These are phyloP conservation scores for Collybia sp. DNA, from an alignment of 768 basidiomycete species.

Conservation along the genomic window DNA sequence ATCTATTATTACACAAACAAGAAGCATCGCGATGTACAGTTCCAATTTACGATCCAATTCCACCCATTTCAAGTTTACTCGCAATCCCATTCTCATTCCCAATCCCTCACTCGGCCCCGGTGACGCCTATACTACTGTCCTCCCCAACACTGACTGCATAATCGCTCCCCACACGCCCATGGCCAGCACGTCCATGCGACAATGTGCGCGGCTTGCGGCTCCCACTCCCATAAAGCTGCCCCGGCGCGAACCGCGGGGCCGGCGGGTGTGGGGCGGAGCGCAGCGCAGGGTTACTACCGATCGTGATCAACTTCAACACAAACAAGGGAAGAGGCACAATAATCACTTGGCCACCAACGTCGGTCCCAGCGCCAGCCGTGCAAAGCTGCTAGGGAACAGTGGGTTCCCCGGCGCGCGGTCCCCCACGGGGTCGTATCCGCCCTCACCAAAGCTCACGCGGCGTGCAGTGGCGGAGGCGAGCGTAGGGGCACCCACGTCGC, in stretches of 20 bases:
- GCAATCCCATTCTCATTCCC: too few species aligned
- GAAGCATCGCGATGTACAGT: too few species aligned
- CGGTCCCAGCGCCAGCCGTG: constrained; percentile 58
- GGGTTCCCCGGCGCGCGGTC: constrained; percentile 73
- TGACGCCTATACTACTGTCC: background rate
- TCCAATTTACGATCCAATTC: too few species aligned
- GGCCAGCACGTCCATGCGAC: constrained; percentile 15
- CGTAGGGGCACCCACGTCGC: background rate
- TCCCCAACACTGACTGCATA: background rate
- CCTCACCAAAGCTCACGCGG: constrained; percentile 10
- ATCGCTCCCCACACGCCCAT: constrained; percentile 5
- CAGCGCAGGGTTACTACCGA: constrained; percentile 14
- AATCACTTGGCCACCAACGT: constrained; percentile 50
- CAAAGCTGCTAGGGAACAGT: constrained; percentile 79
- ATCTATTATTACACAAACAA: too few species aligned
- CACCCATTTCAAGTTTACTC: too few species aligned
- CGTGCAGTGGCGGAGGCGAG: background rate
- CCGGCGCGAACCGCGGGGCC: constrained; percentile 9
- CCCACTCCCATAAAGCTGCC: background rate
- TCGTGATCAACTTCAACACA: background rate
- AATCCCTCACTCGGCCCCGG: too few species aligned
- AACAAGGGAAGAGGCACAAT: background rate
- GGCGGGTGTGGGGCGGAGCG: constrained; percentile 14
- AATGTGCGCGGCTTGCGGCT: constrained; percentile 14
- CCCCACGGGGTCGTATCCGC: constrained; percentile 43